Conservation (phyloP, 2,329 filamentous ascomycete species). For the Celoporthe dispersa region DNA sequence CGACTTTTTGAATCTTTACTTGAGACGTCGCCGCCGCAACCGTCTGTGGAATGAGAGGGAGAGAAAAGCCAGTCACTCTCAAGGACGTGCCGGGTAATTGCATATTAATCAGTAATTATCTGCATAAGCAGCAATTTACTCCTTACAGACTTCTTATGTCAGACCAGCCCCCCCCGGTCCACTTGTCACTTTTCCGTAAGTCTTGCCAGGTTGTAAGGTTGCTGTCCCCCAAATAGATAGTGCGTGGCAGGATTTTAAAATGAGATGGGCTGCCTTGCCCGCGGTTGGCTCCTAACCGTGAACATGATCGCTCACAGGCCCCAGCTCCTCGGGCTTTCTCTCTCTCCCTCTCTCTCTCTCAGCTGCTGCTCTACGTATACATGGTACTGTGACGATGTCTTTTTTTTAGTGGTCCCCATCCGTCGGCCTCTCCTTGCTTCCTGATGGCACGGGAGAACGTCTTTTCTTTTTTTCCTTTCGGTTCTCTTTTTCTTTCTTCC, state of each 20-base stretch:
- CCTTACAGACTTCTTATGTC: constrained; percentile 1
- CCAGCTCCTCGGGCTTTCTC: background rate
- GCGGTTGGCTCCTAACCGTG: background rate
- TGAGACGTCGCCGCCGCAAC: background rate
- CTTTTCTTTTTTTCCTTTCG: background rate
- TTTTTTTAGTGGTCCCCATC: background rate
- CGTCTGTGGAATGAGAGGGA: too few species aligned
- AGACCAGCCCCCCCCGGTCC: constrained; percentile 1
- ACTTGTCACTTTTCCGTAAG: background rate
- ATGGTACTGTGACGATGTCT: background rate
- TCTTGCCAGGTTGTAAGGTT: constrained; percentile 1
- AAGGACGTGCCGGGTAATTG: constrained; percentile 1
- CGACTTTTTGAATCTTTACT: background rate
- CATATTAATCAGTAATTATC: background rate
- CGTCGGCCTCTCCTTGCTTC: background rate
- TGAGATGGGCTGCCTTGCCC: constrained; percentile 12
- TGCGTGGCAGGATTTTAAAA: constrained; percentile 21
- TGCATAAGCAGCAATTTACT: constrained; percentile 15
- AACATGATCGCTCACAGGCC: background rate
- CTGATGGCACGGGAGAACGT: background rate
- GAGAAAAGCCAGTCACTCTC: background rate
- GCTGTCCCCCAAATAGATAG: constrained; percentile 17
- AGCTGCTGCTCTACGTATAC: background rate
- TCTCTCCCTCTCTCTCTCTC: background rate
- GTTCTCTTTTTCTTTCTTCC: background rate